phyloP scores from a whole-genome alignment of 306 rosid genomes.

The Lupinus albus region DNA sequence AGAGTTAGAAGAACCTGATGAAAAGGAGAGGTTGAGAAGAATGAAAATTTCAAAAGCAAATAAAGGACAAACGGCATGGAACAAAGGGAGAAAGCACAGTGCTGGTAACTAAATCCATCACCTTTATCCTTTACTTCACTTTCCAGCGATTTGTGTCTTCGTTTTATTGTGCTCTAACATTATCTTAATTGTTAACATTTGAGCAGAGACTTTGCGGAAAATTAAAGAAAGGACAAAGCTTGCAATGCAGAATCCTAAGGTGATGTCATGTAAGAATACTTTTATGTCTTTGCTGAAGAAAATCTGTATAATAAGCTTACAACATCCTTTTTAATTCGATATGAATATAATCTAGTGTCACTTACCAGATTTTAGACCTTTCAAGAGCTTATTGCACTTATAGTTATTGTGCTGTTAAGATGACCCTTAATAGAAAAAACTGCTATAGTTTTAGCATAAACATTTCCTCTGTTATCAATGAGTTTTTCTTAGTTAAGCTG shows the following conservation, averaged over 20 bases:
- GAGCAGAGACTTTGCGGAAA: constrained; percentile 66
- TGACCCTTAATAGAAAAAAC: not conserved
- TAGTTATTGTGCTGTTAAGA: not conserved
- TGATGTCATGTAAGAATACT: constrained; percentile 83
- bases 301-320: constrained; percentile 4
- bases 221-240: constrained; percentile 78
- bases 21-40: constrained; percentile 65
- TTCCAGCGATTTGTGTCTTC: constrained; percentile 1
- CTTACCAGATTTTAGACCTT: not conserved
- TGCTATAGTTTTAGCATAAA: not conserved
- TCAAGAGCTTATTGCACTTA: not conserved
- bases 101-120: constrained; percentile 50
- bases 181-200: constrained; percentile 14
- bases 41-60: constrained; percentile 76
- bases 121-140: constrained; percentile 23
- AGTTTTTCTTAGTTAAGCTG: not conserved
- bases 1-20: constrained; percentile 52
- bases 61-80: constrained; percentile 78
- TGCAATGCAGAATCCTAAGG: constrained; percentile 94
- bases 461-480: not conserved
- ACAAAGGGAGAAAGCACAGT: constrained; percentile 83
- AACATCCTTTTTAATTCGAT: not conserved
- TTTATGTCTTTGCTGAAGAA: constrained; percentile 41
- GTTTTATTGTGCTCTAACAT: constrained; percentile 14
- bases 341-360: not conserved